Evolutionary conservation across 768 basidiomycete genomes (phyloP).

Genomic region (Boletus coccyginus): DNA sequence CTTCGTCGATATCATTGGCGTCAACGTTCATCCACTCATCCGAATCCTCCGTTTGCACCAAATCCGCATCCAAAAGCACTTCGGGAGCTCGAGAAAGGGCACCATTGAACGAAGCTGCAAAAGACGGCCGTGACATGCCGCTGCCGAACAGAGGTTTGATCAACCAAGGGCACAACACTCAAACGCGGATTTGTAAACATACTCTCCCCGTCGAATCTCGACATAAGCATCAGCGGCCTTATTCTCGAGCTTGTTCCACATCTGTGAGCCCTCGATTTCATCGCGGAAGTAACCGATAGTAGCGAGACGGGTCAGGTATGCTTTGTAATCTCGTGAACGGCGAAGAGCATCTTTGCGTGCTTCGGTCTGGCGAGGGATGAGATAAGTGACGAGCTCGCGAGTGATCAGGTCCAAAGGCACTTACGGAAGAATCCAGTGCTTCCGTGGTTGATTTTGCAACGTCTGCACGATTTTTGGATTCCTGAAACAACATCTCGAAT

Average conservation of each 20-base stretch:
- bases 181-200: conserved; percentile 28
- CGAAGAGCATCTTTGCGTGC: conserved; percentile 67
- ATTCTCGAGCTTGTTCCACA: conserved; percentile 72
- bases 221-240: conserved; percentile 70
- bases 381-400: background rate
- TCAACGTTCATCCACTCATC: conserved; percentile 90
- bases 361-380: conserved; percentile 42
- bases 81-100: conserved; percentile 50
- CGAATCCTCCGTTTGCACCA: conserved; percentile 52
- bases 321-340: conserved; percentile 62
- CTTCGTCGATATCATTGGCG: conserved; percentile 69
- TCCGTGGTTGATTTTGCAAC: conserved; percentile 36
- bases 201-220: conserved; percentile 64
- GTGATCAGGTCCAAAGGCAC: conserved; percentile 14
- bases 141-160: conserved; percentile 29
- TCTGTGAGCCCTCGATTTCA: conserved; percentile 72
- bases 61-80: conserved; percentile 13
- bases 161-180: background rate
- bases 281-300: conserved; percentile 73
- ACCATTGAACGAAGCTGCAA: conserved; percentile 66
- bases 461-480: conserved; percentile 61
- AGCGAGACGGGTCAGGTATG: conserved; percentile 66
- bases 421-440: conserved; percentile 46
- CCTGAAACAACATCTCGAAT: conserved; percentile 95
- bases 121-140: conserved; percentile 66